Conservation (phyloP, 306 rosid genomes). For the Sesbania bispinosa region DNA sequence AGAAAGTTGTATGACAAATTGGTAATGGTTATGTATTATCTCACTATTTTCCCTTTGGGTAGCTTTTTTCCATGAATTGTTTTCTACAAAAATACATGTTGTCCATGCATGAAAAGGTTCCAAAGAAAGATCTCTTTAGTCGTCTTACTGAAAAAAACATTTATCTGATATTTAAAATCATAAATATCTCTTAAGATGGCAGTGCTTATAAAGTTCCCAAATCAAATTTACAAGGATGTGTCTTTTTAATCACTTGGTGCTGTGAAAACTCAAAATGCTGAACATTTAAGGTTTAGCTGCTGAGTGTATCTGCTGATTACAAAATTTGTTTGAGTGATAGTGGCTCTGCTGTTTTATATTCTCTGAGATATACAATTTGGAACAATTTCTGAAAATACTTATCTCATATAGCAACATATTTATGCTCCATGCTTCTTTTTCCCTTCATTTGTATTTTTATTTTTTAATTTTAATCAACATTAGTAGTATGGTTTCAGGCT, state of each 20-base stretch:
- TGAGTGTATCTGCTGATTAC: not conserved
- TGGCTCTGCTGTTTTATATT: not conserved
- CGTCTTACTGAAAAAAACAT: not conserved
- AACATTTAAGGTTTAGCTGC: not conserved
- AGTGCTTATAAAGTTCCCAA: not conserved
- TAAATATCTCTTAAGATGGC: not conserved
- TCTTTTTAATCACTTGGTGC: not conserved
- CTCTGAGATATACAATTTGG: not conserved
- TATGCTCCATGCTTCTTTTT: not conserved
- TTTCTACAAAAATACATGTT: not conserved
- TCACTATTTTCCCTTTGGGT: not conserved
- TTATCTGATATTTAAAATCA: not conserved
- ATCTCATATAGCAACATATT: not conserved
- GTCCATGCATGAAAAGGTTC: not conserved
- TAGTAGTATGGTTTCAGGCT: constrained; percentile 47
- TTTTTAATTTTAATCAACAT: constrained; percentile 3
- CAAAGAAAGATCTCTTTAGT: not conserved
- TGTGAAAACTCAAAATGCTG: not conserved
- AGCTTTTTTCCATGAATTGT: not conserved
- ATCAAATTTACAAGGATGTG: not conserved
- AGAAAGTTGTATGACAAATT: not conserved
- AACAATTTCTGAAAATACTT: not conserved
- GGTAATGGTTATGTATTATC: not conserved
- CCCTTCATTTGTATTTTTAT: not conserved
- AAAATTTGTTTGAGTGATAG: not conserved